Percentiles rank a stretch among this genome's conserved stretches.
Evolutionary conservation across 2,329 filamentous ascomycete genomes (phyloP).

Genomic region (Hypoxylon sp.): DNA sequence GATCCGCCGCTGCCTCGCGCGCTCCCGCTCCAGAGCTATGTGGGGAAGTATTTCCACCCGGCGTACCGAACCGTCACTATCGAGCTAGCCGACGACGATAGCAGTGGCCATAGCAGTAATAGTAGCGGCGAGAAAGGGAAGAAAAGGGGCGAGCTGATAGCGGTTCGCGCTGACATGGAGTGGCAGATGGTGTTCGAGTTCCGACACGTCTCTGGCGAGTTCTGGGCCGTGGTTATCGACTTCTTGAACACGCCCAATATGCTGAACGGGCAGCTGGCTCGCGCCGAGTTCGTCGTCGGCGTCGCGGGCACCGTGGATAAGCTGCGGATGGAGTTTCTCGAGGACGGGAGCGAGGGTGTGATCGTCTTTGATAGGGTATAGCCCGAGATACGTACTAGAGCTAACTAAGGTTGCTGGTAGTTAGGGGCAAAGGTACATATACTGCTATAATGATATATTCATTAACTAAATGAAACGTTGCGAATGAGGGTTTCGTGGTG

Average conservation of each 20-base stretch:
- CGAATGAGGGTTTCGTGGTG: conserved; percentile 45
- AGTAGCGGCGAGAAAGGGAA: neutral
- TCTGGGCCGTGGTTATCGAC: conserved; percentile 51
- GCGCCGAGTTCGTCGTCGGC: conserved; percentile 51
- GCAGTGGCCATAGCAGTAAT: too few relatives aligned
- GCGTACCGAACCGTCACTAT: conserved; percentile 56
- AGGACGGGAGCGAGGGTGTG: conserved; percentile 49
- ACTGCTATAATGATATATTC: too few relatives aligned
- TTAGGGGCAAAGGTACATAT: too few relatives aligned
- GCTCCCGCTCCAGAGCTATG: conserved; percentile 52
- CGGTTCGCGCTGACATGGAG: conserved; percentile 47
- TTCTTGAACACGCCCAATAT: conserved; percentile 45
- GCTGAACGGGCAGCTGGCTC: conserved; percentile 46
- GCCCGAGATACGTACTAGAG: conserved; percentile 10
- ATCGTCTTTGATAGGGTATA: conserved; percentile 48
- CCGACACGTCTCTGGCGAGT: conserved; percentile 53
- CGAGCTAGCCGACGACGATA: conserved; percentile 20
- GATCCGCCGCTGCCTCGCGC: conserved; percentile 51
- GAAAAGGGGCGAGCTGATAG: conserved; percentile 39
- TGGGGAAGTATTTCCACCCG: conserved; percentile 59
- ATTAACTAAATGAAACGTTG: too few relatives aligned
- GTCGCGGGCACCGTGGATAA: conserved; percentile 46
- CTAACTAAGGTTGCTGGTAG: neutral
- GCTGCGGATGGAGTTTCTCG: conserved; percentile 50
- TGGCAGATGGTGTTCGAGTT: conserved; percentile 52